Evolutionary conservation across 192 early-diverging fungal species (phyloP), one percentile per base, ranked within the genome.

Genomic region (Gonapodya prolifera): DNA sequence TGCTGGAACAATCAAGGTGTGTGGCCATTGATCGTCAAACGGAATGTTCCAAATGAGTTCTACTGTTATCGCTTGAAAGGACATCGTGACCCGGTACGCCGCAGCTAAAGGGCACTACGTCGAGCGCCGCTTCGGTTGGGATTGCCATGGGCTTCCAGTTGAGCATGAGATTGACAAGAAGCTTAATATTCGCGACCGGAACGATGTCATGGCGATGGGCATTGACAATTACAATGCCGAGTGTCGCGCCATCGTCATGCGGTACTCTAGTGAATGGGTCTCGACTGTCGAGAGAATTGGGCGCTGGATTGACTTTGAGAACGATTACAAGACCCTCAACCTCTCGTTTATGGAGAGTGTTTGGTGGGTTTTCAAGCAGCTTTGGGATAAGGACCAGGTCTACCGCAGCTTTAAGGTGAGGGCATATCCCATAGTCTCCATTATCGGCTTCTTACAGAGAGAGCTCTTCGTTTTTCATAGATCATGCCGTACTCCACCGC

Each of bases 301-400:
- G 69, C 94, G 97, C 70, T 99, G 97, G 97, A 99, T 99, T 80
- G 97, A 99, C 83, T 99, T 99, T 81, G 92, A 97, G 85, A 98
- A 99, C 83, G 97, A 97, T 85, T 99, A 99, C 89, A 99, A 99
- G 86, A 98, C 97, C 13, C 84, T 99, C 75, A 92, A 99, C 83
- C 87, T 91, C 73, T 83, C 91, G 73, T 99, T 97, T 82, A 99
- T 99, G 97, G 97, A 99, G 84, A 92, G 93, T 33, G 96, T 95
- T 34, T 99, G 97, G 97, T 99, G 97, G 97, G 94, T 95, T 17
- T 98, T 99, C 85, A 94, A 95, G 90, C 91, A 96, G 84, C 89
- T 99, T 34, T 96, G 90, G 77, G 91, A 94, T 34, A 96, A 97
- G 86, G 95, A 87, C 75, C 94, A 95, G 78, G 95, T 99, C 2